Evolutionary conservation across 345 rosid genomes (phyloP), one percentile per base, ranked within the genome.

Genomic region (Eucalyptus pumila): DNA sequence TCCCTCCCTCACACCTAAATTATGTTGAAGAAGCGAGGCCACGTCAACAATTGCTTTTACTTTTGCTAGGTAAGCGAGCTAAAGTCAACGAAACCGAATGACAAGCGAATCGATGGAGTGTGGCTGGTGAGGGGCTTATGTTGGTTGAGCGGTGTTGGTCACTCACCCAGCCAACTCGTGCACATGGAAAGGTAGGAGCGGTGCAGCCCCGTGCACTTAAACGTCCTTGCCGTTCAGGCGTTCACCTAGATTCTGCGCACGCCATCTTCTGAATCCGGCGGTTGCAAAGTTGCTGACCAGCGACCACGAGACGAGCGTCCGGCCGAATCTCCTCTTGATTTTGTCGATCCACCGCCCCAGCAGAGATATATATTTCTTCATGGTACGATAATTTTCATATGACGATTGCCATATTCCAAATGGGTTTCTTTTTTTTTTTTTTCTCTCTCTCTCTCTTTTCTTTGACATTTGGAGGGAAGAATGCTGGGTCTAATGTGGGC

Each of bases 71-170:
- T n/a, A n/a, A 65, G 76, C 76, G 40, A 65, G 19, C 76, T 3
- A 65, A 65, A 32, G 16, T n/a, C 76, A n/a, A 65, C 76, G 0
- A n/a, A n/a, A 14, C 4, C 0, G 1, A 65, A 65, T n/a, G 76
- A 14, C 76, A 14, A 65, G 76, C 37, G 1, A n/a, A 14, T 65
- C 76, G 80, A 9, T 16, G 21, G 3, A 32, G 42, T 5, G 21
- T 32, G 40, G 5, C 10, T 67, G 5, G 72, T 7, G 72, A 7
- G 72, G 37, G 72, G 32, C 34, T 65, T 3, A 1, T 14, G 76
- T 67, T 56, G 80, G 80, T 32, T 69, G 80, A 69, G 80, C 42
- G 5, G 80, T 5, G 42, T 69, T 69, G 42, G 80, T 69, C 42
- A 69, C 80, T 69, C 16, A 16, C 80, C 24, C 42, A 34, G 42